Conservation (phyloP, 2,329 filamentous ascomycete genomes). For the Bimuria novae-zelandiae region DNA sequence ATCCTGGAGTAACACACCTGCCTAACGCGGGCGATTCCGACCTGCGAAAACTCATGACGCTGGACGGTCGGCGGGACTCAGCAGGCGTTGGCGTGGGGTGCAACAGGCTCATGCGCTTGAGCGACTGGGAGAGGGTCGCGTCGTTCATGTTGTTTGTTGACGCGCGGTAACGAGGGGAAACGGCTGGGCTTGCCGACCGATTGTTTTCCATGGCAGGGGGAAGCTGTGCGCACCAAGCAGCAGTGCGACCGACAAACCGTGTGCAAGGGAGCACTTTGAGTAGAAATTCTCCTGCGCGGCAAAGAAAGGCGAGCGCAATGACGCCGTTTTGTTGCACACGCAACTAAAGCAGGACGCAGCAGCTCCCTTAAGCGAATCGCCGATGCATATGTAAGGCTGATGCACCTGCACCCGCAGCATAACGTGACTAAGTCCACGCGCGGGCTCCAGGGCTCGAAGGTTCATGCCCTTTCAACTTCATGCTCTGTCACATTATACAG, state of each 20-base stretch:
- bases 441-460: neutral
- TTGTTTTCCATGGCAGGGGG: neutral
- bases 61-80: no score
- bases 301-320: constrained; percentile 3
- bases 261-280: neutral
- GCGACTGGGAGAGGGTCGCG: constrained; percentile 36
- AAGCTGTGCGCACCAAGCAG: neutral
- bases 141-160: constrained; percentile 46
- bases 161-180: constrained; percentile 12
- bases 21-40: constrained; percentile 49
- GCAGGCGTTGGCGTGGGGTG: no score
- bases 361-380: constrained; percentile 2
- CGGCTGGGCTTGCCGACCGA: constrained; percentile 2
- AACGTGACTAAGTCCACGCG: neutral
- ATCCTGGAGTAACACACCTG: constrained; percentile 45
- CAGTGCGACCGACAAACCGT: constrained; percentile 2
- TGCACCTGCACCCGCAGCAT: constrained; percentile 2
- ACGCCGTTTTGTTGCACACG: neutral
- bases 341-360: constrained; percentile 2
- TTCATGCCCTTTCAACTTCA: no score
- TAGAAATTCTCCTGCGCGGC: constrained; percentile 8
- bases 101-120: constrained; percentile 40
- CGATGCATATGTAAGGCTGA: constrained; percentile 3
- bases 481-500: no score
- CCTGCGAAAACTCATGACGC: constrained; percentile 47